Conservation (phyloP, 176 grass and related monocot genomes). For the Microstegium vimineum region DNA sequence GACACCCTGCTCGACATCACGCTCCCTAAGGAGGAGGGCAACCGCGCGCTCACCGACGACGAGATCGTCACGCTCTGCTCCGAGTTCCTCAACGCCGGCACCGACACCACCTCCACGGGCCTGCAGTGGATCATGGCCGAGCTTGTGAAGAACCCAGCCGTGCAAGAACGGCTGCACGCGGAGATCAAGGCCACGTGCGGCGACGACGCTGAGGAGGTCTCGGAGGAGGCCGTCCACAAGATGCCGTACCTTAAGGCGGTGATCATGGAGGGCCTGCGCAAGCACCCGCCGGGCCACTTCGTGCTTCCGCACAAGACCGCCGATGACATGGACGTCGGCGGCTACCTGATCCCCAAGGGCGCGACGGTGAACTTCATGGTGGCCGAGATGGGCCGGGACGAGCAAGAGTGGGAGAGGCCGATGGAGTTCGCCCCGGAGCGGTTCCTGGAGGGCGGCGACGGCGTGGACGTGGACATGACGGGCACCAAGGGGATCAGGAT, state of each 20-base stretch:
- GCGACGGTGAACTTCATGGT: slow-evolving; percentile 52
- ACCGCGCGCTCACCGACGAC: slow-evolving; percentile 43
- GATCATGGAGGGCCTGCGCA: slow-evolving; percentile 44
- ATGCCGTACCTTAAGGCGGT: slow-evolving; percentile 40
- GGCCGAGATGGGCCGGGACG: slow-evolving; percentile 36
- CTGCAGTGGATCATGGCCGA: slow-evolving; percentile 83
- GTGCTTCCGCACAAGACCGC: slow-evolving; percentile 45
- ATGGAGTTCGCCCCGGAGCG: slow-evolving; percentile 47
- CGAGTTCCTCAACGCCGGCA: slow-evolving; percentile 63
- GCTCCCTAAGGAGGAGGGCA: slow-evolving; percentile 24
- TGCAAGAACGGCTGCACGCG: slow-evolving; percentile 34
- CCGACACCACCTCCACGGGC: slow-evolving; percentile 58
- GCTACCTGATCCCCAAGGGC: slow-evolving; percentile 46
- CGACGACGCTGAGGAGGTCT: neutral
- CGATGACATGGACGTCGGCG: slow-evolving; percentile 43
- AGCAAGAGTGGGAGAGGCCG: slow-evolving; percentile 34
- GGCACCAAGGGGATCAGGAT: slow-evolving; percentile 56
- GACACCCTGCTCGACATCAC: slow-evolving; percentile 57
- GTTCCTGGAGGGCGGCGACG: slow-evolving; percentile 45
- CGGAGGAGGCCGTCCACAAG: slow-evolving; percentile 32
- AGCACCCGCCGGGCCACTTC: slow-evolving; percentile 61
- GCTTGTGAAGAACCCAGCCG: slow-evolving; percentile 54
- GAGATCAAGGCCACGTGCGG: slow-evolving; percentile 30
- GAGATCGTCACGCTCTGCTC: slow-evolving; percentile 61
- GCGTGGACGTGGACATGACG: slow-evolving; percentile 40